Evolutionary conservation across 805 yeast genomes (phyloP), one percentile per base, ranked within the genome.

Genomic region (Kodamaea neixiangensis): DNA sequence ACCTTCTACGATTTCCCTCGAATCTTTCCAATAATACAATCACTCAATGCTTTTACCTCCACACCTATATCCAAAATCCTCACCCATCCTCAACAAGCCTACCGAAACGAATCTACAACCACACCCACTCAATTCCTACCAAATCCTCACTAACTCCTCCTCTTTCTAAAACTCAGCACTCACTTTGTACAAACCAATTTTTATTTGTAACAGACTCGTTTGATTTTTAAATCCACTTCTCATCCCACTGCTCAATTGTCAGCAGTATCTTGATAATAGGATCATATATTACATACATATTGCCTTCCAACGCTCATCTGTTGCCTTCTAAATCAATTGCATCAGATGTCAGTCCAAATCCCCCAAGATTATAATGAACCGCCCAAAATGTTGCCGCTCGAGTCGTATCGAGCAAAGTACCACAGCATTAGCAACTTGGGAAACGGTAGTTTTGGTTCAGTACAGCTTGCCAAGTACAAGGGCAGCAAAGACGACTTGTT

Each of bases 381-480:
- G 19, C 49, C 44, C 15, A 40, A 38, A 7, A 20, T 20, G 39
- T 40, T 56, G 18, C 54, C 54, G 7, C 37, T 59, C 18, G 57
- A 55, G 48, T 55, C 63, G 10, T 58, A 57, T 46, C 55, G 45
- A 21, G 48, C 52, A 14, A 54, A 52, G 49, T 87, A 83, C 61
- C 78, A 76, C 47, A 55, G 73, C 3, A 70, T 86, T 7, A 75
- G 80, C 41, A 74, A 72, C 44, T 67, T 88, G 52, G 96, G 96
- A 0, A 79, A 77, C 49, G 96, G 96, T 1, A 83, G 89, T 44
- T 88, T 88, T 72, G 96, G 96, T 1, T 69, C 78, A 1, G 94
- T 88, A 2, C 69, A 78, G 1, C 68, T 87, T 58, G 91, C 89
- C 3, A 83, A 83, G 63, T 72, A 75, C 29, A 66, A 72, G 53